A percentile compares a stretch with the other conserved stretches of the same genome.
Conservation (phyloP, 2,329 filamentous ascomycete genomes). For the Claviceps paspali region DNA sequence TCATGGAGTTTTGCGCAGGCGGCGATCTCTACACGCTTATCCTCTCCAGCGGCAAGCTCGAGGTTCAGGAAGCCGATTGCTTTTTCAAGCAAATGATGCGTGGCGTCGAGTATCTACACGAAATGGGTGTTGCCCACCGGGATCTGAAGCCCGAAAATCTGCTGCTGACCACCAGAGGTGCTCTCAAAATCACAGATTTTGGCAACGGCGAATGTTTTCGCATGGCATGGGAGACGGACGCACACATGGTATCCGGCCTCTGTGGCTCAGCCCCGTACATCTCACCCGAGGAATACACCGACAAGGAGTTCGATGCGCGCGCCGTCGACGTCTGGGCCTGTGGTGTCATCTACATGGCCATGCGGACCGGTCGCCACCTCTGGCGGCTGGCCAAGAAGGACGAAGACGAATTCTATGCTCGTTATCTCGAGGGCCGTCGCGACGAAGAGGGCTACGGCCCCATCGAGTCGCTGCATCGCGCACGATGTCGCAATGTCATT, state of each 20-base stretch:
- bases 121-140: slow-evolving; percentile 96
- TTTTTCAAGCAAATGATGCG: slow-evolving; percentile 99
- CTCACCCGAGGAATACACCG: slow-evolving; percentile 87
- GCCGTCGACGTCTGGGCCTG: slow-evolving; percentile 99
- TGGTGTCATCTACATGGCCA: slow-evolving; percentile 99
- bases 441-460: slow-evolving; percentile 93
- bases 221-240: slow-evolving; percentile 98
- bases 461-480: slow-evolving; percentile 87
- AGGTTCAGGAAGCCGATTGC: slow-evolving; percentile 86
- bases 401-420: slow-evolving; percentile 92
- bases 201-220: slow-evolving; percentile 98
- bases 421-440: slow-evolving; percentile 81
- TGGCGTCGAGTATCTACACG: slow-evolving; percentile 96
- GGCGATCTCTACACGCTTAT: slow-evolving; percentile 92
- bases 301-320: slow-evolving; percentile 89
- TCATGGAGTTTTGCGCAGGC: slow-evolving; percentile 98
- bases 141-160: slow-evolving; percentile 96
- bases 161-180: slow-evolving; percentile 79
- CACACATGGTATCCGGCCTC: slow-evolving; percentile 93
- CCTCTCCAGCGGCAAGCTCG: slow-evolving; percentile 78
- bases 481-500: slow-evolving; percentile 94
- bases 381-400: slow-evolving; percentile 97
- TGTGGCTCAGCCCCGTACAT: slow-evolving; percentile 97
- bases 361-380: slow-evolving; percentile 88
- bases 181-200: slow-evolving; percentile 95